Conservation (phyloP, 257 asterid genomes). For the Avicennia marina region DNA sequence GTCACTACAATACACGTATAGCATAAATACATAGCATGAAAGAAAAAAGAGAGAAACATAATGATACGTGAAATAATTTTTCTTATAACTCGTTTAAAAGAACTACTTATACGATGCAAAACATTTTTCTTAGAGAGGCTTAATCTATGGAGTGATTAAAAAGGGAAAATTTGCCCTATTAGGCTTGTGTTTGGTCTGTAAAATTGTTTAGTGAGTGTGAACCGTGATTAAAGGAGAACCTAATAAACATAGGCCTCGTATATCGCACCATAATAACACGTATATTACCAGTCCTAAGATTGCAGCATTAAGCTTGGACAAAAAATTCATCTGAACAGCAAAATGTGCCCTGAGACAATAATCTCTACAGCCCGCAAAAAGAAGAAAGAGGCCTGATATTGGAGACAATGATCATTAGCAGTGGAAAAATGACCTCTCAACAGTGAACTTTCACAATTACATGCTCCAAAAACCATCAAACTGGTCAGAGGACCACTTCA, state of each 20-base stretch:
- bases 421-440: constrained; percentile 27
- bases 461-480: constrained; percentile 23
- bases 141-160: too few relatives aligned
- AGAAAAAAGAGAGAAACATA: not conserved
- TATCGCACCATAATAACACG: too few relatives aligned
- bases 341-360: constrained; percentile 28
- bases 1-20: constrained; percentile 28
- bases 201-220: too few relatives aligned
- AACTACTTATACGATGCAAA: too few relatives aligned
- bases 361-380: constrained; percentile 44
- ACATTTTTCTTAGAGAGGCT: too few relatives aligned
- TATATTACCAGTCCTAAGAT: not conserved
- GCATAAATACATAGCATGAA: not conserved
- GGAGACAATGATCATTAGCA: constrained; percentile 71
- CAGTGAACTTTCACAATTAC: constrained; percentile 46
- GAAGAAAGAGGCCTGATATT: too few relatives aligned
- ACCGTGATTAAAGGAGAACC: too few relatives aligned
- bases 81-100: too few relatives aligned
- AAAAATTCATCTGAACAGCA: constrained; percentile 36
- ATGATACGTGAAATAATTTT: too few relatives aligned
- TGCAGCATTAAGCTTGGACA: constrained; percentile 7
- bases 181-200: too few relatives aligned
- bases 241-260: too few relatives aligned
- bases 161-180: too few relatives aligned
- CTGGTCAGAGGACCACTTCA: constrained; percentile 52